Evolutionary conservation across 345 rosid species (phyloP).

Genomic region (Excoecaria cochinchinensis): DNA sequence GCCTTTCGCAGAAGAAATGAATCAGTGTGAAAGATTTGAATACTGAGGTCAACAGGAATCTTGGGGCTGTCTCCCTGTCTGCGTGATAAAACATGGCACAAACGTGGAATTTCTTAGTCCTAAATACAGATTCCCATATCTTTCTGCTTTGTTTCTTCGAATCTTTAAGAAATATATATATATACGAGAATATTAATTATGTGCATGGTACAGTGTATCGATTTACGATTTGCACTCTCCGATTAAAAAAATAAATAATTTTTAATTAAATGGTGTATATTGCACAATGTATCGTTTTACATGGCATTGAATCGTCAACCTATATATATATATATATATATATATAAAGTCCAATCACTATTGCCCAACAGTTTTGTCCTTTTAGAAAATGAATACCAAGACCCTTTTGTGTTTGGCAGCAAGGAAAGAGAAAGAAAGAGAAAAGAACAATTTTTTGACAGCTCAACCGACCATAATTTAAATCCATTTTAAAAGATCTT

Average conservation of each 20-base stretch:
- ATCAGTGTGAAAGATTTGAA: constrained; percentile 16
- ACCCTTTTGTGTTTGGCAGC: background rate
- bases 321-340: too few species aligned
- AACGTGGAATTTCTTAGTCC: constrained; percentile 5
- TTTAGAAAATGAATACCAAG: background rate
- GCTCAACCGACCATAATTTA: constrained; percentile 17
- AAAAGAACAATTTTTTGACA: constrained; percentile 9
- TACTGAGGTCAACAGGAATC: constrained; percentile 18
- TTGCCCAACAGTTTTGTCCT: background rate
- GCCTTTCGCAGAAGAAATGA: too few species aligned
- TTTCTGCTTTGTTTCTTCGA: background rate
- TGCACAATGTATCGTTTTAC: too few species aligned
- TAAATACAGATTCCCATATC: background rate
- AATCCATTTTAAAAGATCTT: constrained; percentile 2
- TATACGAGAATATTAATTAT: too few species aligned
- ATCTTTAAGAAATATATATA: too few species aligned
- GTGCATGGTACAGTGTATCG: too few species aligned
- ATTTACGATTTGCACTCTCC: too few species aligned
- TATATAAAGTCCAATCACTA: background rate
- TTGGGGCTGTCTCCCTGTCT: constrained; percentile 24
- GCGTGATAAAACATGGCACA: background rate
- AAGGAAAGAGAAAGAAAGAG: background rate
- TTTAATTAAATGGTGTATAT: too few species aligned
- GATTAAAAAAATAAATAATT: too few species aligned
- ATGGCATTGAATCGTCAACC: too few species aligned